A percentile compares a stretch with the other conserved stretches of the same genome.
phyloP scores from a whole-genome alignment of 768 basidiomycete genomes.

The Cantharellus anzutake region DNA sequence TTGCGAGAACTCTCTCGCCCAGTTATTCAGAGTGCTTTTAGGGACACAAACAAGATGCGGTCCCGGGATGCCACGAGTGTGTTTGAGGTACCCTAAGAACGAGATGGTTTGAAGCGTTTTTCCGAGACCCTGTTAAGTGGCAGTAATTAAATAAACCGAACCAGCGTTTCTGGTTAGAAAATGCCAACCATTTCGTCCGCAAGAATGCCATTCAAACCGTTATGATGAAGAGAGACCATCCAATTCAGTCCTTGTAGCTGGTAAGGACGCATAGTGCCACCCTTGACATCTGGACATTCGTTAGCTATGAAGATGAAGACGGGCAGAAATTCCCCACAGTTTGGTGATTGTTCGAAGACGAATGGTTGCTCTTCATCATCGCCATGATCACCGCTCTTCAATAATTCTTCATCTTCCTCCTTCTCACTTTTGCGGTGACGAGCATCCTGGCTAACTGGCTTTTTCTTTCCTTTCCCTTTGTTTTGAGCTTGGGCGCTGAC shows the following conservation, averaged over 20 bases:
- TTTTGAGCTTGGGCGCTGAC: constrained; percentile 56
- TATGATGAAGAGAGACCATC: constrained; percentile 93
- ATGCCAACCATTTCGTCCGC: constrained; percentile 82
- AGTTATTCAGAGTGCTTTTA: constrained; percentile 96
- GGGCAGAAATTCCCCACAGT: constrained; percentile 32
- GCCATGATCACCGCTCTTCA: constrained; percentile 69
- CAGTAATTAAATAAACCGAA: constrained; percentile 1
- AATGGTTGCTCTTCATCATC: constrained; percentile 77
- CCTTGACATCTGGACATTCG: constrained; percentile 49
- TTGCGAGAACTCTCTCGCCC: constrained; percentile 77
- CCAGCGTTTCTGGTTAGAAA: constrained; percentile 1
- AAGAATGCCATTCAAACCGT: constrained; percentile 90
- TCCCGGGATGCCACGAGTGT: constrained; percentile 52
- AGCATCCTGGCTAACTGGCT: constrained; percentile 46
- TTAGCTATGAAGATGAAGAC: not conserved
- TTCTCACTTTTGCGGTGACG: constrained; percentile 93
- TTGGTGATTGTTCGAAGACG: constrained; percentile 87
- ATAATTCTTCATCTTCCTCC: constrained; percentile 91
- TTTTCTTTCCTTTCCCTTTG: constrained; percentile 73
- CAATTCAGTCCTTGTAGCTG: constrained; percentile 93
- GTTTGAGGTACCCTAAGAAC: constrained; percentile 87
- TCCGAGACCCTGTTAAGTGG: constrained; percentile 55
- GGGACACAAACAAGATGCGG: constrained; percentile 94
- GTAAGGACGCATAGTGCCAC: constrained; percentile 73
- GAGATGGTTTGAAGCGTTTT: constrained; percentile 98